These are phyloP conservation scores for Pichia californica DNA, from an alignment of 805 yeast genomes.

Conservation along the genomic window DNA sequence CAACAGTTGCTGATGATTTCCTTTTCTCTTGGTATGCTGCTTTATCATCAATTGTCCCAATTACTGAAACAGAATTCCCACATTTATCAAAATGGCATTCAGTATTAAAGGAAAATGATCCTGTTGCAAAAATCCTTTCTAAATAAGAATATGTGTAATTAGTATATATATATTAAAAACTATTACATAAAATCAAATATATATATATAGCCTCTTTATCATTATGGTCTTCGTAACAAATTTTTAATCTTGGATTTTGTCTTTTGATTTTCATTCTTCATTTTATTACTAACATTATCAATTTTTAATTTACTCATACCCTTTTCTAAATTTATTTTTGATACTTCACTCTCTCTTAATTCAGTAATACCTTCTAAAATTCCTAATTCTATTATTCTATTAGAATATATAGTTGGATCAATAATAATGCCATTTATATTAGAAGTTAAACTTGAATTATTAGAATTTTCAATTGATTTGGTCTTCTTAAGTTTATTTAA, in stretches of 20 bases:
- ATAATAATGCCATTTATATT: background rate
- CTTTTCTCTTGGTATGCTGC: background rate
- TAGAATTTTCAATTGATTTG: background rate
- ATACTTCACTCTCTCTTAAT: constrained; percentile 1
- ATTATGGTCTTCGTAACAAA: background rate
- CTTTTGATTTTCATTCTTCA: constrained; percentile 6
- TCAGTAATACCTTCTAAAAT: constrained; percentile 6
- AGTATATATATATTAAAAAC: too few relatives aligned
- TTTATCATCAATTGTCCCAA: background rate
- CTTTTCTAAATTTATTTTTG: constrained; percentile 1
- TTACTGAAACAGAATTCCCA: background rate
- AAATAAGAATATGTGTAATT: too few relatives aligned
- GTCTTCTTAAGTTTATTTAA: background rate
- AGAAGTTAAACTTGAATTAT: background rate
- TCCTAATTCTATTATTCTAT: constrained; percentile 1
- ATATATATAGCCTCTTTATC: too few relatives aligned
- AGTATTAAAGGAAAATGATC: background rate
- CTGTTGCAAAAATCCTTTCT: background rate
- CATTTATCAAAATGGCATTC: background rate
- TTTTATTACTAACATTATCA: constrained; percentile 5
- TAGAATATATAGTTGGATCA: background rate
- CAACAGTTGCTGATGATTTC: background rate
- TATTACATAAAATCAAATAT: background rate
- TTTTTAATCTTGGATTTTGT: constrained; percentile 1
- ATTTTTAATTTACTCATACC: constrained; percentile 5